A percentile compares a stretch with the other conserved stretches of the same genome.
These are phyloP conservation scores for Smallanthus sonchifolius DNA, from an alignment of 129 eudicot species.

Conservation along the genomic window DNA sequence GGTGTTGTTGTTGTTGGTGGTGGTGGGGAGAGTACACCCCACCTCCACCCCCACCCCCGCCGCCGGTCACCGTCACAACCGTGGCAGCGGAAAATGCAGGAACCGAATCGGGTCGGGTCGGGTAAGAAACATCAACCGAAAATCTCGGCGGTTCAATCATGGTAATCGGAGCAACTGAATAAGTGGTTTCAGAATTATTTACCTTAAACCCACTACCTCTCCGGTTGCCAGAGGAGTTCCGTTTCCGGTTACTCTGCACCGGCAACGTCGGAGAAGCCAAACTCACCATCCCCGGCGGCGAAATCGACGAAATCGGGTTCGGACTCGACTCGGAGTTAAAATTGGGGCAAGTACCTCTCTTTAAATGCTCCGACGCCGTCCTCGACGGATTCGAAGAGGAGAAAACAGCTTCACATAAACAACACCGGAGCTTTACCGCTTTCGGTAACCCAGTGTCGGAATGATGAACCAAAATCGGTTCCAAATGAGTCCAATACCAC, in stretches of 20 bases:
- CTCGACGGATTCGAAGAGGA: slow-evolving; percentile 91
- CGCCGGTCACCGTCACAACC: slow-evolving; percentile 21
- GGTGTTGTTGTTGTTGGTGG: background rate
- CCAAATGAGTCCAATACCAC: slow-evolving; percentile 97
- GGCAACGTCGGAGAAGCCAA: slow-evolving; percentile 31
- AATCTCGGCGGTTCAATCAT: slow-evolving; percentile 9
- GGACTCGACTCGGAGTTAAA: slow-evolving; percentile 45
- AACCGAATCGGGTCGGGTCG: slow-evolving; percentile 2
- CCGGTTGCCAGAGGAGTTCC: slow-evolving; percentile 21
- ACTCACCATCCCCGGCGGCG: slow-evolving; percentile 39
- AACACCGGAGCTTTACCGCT: slow-evolving; percentile 86
- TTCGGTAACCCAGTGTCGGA: slow-evolving; percentile 67
- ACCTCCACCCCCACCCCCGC: background rate
- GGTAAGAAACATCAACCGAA: slow-evolving; percentile 3
- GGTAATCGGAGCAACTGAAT: slow-evolving; percentile 8
- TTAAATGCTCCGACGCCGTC: slow-evolving; percentile 96
- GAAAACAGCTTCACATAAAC: slow-evolving; percentile 69
- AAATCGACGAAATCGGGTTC: slow-evolving; percentile 51
- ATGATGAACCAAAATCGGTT: slow-evolving; percentile 67
- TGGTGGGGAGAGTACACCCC: slow-evolving; percentile 18
- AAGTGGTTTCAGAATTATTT: background rate
- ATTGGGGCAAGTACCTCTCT: slow-evolving; percentile 84
- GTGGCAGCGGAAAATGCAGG: slow-evolving; percentile 35
- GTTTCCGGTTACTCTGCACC: slow-evolving; percentile 56
- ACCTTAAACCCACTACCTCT: slow-evolving; percentile 2